These are phyloP conservation scores for Mallotus japonicus DNA, from an alignment of 441 rosid genomes.

Conservation along the genomic window DNA sequence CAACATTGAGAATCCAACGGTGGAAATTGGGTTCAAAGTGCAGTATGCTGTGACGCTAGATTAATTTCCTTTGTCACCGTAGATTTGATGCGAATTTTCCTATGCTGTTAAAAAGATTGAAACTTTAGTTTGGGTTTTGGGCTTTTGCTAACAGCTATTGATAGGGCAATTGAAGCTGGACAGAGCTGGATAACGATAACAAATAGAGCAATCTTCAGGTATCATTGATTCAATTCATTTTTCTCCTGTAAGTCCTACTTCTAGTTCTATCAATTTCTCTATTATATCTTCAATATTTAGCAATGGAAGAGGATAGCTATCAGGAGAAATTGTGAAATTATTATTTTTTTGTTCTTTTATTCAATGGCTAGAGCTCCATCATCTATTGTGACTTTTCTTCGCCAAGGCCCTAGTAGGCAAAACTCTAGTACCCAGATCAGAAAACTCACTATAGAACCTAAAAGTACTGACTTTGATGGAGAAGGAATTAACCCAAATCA, in stretches of 20 bases:
- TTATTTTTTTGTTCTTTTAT: not conserved
- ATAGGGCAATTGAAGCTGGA: not conserved
- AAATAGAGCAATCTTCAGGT: not conserved
- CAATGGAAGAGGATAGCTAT: not conserved
- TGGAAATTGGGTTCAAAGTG: not conserved
- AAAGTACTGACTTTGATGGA: conserved; percentile 21
- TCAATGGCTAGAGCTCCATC: conserved; percentile 28
- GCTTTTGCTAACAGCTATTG: not conserved
- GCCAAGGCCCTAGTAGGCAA: conserved; percentile 24
- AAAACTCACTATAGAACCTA: conserved; percentile 33
- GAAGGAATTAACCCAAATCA: conserved; percentile 17
- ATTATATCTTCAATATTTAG: not conserved
- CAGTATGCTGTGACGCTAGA: not conserved
- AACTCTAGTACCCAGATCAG: conserved; percentile 26
- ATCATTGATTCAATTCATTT: not conserved
- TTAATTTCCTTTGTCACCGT: not conserved
- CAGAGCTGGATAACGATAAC: not conserved
- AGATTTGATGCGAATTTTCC: no score
- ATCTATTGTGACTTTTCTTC: conserved; percentile 19
- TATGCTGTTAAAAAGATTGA: not conserved
- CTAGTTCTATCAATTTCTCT: not conserved
- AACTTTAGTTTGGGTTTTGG: not conserved
- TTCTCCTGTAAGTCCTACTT: conserved; percentile 14
- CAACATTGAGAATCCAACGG: no score
- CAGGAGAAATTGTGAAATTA: no score